A percentile compares a stretch with the other conserved stretches of the same genome.
Evolutionary conservation across 176 grass and related monocot species (phyloP).

Genomic region (Ananas comosus): DNA sequence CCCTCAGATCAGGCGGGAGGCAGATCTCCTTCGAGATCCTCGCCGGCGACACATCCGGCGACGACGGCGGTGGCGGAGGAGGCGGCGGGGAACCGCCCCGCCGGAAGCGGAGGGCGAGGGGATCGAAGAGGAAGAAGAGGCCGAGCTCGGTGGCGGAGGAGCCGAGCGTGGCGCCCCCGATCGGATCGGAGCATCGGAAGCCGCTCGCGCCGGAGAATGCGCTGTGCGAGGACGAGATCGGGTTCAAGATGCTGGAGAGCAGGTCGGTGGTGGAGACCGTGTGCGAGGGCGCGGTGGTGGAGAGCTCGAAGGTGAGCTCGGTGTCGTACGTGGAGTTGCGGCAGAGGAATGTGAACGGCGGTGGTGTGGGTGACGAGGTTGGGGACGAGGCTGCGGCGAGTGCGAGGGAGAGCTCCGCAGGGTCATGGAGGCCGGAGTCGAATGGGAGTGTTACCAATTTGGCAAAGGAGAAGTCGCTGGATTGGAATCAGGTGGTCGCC

Average conservation of each 20-base stretch:
- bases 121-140: conserved; percentile 21
- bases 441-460: conserved; percentile 49
- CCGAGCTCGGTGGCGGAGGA: conserved; percentile 29
- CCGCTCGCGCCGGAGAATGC: not conserved
- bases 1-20: conserved; percentile 43
- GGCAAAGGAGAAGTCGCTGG: conserved; percentile 64
- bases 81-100: conserved; percentile 27
- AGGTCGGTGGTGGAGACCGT: conserved; percentile 35
- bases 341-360: conserved; percentile 57
- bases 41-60: conserved; percentile 33
- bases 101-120: conserved; percentile 37
- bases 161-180: not conserved
- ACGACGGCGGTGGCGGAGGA: conserved; percentile 19
- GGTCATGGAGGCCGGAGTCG: conserved; percentile 29
- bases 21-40: conserved; percentile 86
- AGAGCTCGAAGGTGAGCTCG: conserved; percentile 43
- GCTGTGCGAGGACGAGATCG: not conserved
- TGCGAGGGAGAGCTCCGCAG: conserved; percentile 24
- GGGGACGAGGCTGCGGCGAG: conserved; percentile 18
- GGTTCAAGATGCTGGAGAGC: conserved; percentile 33
- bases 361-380: conserved; percentile 24
- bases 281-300: conserved; percentile 34
- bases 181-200: too few species aligned
- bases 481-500: conserved; percentile 73
- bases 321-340: conserved; percentile 66